A percentile compares a stretch with the other conserved stretches of the same genome.
These are phyloP conservation scores for Erythrophleum ivorense DNA, from an alignment of 331 rosid species.

Conservation along the genomic window DNA sequence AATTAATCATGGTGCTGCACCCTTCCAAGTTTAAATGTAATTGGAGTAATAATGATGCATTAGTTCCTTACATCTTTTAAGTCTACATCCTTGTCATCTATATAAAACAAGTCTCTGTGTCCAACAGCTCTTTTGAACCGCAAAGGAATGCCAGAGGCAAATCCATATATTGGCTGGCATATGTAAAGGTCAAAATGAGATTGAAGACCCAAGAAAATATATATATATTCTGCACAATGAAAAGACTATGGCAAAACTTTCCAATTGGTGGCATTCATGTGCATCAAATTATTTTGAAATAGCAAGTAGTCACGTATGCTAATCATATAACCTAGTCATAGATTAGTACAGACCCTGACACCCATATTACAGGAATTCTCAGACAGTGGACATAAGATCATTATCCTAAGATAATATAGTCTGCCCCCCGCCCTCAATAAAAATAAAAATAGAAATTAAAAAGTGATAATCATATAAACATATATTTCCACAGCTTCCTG, in stretches of 20 bases:
- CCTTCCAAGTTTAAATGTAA: conserved; percentile 31
- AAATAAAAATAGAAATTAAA: not conserved
- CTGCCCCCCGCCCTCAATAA: not conserved
- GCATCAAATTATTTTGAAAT: conserved; percentile 27
- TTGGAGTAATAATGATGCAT: conserved; percentile 35
- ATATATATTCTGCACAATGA: not conserved
- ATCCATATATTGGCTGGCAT: conserved; percentile 82
- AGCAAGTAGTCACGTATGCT: not conserved
- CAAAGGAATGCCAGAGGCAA: conserved; percentile 81
- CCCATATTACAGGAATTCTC: not conserved
- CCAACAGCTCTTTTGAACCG: conserved; percentile 89
- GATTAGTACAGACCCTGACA: conserved; percentile 14
- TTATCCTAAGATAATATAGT: not conserved
- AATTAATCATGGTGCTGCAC: conserved; percentile 29
- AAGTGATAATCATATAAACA: not conserved
- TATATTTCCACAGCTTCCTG: conserved; percentile 5
- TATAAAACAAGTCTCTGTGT: conserved; percentile 84
- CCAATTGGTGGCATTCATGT: conserved; percentile 20
- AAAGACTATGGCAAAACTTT: not conserved
- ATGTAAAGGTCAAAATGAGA: conserved; percentile 42
- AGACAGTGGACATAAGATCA: not conserved
- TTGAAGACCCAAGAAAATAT: conserved; percentile 36
- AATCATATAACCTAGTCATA: not conserved
- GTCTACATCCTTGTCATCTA: conserved; percentile 89
- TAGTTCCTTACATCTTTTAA: conserved; percentile 76